Evolutionary conservation across 2,329 filamentous ascomycete genomes (phyloP).

Genomic region (Aspergillus sp.): DNA sequence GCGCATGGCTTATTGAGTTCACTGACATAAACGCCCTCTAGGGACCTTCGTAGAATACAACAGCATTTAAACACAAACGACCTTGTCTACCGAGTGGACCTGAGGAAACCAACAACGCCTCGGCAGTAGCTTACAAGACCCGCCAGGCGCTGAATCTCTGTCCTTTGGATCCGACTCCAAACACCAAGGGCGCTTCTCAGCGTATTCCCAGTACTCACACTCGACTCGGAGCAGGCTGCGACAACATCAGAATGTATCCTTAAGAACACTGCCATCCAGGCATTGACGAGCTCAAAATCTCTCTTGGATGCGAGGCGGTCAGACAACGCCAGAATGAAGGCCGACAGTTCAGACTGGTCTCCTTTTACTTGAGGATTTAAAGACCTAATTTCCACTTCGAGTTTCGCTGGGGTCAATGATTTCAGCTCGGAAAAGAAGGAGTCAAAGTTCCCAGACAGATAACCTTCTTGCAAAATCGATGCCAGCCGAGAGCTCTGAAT

Average conservation of each 20-base stretch:
- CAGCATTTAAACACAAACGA: not conserved
- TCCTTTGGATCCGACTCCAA: constrained; percentile 73
- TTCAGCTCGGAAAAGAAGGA: constrained; percentile 77
- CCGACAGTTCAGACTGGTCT: constrained; percentile 66
- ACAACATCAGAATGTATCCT: constrained; percentile 70
- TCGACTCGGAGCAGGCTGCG: constrained; percentile 43
- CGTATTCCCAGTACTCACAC: constrained; percentile 43
- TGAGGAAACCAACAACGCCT: constrained; percentile 80
- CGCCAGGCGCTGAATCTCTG: constrained; percentile 69
- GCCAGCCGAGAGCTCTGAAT: constrained; percentile 44
- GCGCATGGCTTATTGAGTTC: not conserved
- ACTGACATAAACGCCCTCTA: not conserved
- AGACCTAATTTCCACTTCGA: constrained; percentile 88
- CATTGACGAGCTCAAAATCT: constrained; percentile 92
- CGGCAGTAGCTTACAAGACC: constrained; percentile 82
- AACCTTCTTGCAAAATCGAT: constrained; percentile 45
- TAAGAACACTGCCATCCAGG: constrained; percentile 96
- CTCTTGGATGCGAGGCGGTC: constrained; percentile 64
- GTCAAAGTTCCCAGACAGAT: constrained; percentile 59
- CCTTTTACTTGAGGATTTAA: constrained; percentile 52
- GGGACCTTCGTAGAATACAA: not conserved
- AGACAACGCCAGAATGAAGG: constrained; percentile 81
- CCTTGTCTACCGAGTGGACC: constrained; percentile 50
- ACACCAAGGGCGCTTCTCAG: constrained; percentile 61
- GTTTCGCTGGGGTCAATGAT: constrained; percentile 75